These are phyloP conservation scores for Stemphylium lycopersici DNA, from an alignment of 2,329 filamentous ascomycete genomes.

Conservation along the genomic window DNA sequence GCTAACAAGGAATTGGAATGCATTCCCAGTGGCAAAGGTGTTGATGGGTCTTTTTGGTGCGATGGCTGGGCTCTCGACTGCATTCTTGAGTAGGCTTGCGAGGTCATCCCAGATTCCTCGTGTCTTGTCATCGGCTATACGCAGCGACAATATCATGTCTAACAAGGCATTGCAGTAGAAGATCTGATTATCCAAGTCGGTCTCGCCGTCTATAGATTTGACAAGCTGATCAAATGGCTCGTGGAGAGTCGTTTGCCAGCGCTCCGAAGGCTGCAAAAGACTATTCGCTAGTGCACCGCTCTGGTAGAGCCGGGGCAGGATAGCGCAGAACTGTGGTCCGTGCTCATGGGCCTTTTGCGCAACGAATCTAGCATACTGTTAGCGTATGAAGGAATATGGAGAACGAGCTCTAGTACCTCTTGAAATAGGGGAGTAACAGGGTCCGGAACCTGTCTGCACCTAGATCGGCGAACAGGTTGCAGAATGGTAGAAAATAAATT, in stretches of 20 bases:
- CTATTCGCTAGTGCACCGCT: constrained; percentile 25
- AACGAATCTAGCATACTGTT: constrained; percentile 66
- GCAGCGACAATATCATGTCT: constrained; percentile 29
- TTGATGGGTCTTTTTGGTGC: constrained; percentile 16
- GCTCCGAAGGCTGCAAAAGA: constrained; percentile 29
- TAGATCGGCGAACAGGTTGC: constrained; percentile 77
- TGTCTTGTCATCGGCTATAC: constrained; percentile 28
- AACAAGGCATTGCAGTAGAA: constrained; percentile 43
- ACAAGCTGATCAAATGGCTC: constrained; percentile 68
- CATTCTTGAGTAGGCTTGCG: constrained; percentile 24
- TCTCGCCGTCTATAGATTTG: constrained; percentile 3
- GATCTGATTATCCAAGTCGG: constrained; percentile 15
- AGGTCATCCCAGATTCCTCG: constrained; percentile 29
- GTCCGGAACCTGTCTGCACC: constrained; percentile 76
- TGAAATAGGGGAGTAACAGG: constrained; percentile 80
- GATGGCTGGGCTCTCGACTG: constrained; percentile 14
- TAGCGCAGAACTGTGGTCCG: constrained; percentile 35
- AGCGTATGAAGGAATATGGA: constrained; percentile 12
- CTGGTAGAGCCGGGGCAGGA: constrained; percentile 39
- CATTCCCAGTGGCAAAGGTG: constrained; percentile 74
- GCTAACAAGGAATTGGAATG: constrained; percentile 73
- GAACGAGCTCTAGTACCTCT: constrained; percentile 62
- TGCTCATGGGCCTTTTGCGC: constrained; percentile 50
- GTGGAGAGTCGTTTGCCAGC: constrained; percentile 59
- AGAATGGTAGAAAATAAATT: constrained; percentile 82